phyloP scores from a whole-genome alignment of 2,329 filamentous ascomycete species.

The Neofusicoccum cordaticola region DNA sequence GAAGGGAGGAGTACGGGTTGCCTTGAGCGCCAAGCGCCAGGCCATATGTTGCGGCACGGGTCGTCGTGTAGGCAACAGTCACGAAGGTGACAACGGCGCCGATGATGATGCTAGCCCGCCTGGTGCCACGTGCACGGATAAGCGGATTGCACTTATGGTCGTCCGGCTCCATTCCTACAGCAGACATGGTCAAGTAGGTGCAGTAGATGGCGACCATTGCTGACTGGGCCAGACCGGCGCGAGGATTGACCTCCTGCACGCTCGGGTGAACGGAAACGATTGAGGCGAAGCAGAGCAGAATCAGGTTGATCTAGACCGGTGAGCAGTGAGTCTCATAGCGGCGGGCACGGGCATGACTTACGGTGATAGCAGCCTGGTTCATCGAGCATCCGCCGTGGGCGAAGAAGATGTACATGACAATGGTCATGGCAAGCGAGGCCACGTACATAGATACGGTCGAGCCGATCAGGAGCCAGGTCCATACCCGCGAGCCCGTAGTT shows the following conservation, averaged over 20 bases:
- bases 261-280: constrained; percentile 83
- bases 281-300: constrained; percentile 78
- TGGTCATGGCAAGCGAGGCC: constrained; percentile 86
- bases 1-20: constrained; percentile 55
- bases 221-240: constrained; percentile 92
- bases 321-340: constrained; percentile 10
- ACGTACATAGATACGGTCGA: constrained; percentile 94
- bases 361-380: constrained; percentile 84
- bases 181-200: constrained; percentile 97
- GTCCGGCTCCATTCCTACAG: constrained; percentile 97
- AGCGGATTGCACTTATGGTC: constrained; percentile 93
- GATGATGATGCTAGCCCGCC: constrained; percentile 85
- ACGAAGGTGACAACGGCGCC: constrained; percentile 95
- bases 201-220: constrained; percentile 98
- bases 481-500: constrained; percentile 75
- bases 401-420: constrained; percentile 97
- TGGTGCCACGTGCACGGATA: constrained; percentile 77
- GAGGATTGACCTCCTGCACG: constrained; percentile 87
- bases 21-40: constrained; percentile 67
- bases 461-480: constrained; percentile 84
- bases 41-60: constrained; percentile 88
- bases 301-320: constrained; percentile 65
- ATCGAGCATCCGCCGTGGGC: constrained; percentile 77
- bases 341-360: constrained; percentile 52
- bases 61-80: constrained; percentile 96